phyloP scores from a whole-genome alignment of 805 yeast genomes.

The Myxozyma lipomycoides region DNA sequence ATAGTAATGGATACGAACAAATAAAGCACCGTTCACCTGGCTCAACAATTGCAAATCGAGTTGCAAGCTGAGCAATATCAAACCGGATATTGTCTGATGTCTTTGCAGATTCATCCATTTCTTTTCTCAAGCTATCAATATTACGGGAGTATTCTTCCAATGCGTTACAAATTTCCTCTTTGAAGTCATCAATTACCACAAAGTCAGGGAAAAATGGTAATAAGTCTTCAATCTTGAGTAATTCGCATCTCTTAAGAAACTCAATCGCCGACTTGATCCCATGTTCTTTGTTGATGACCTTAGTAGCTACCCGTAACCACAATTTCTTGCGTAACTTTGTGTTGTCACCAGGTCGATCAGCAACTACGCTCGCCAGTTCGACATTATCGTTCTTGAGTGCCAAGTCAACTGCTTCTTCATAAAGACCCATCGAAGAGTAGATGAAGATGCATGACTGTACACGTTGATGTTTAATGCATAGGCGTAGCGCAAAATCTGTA shows the following conservation, averaged over 20 bases:
- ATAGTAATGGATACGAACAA: conserved; percentile 66
- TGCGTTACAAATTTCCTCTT: conserved; percentile 77
- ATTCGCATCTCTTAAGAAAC: conserved; percentile 33
- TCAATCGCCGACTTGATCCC: conserved; percentile 36
- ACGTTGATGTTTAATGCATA: conserved; percentile 59
- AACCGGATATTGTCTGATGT: conserved; percentile 56
- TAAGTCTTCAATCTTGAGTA: conserved; percentile 66
- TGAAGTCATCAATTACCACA: conserved; percentile 73
- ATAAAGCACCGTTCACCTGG: conserved; percentile 79
- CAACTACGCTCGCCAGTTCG: conserved; percentile 55
- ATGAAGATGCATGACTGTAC: conserved; percentile 66
- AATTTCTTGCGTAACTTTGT: conserved; percentile 58
- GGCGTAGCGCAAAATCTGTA: conserved; percentile 66
- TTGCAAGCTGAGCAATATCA: conserved; percentile 51
- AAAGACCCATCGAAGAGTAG: conserved; percentile 62
- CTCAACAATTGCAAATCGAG: conserved; percentile 62
- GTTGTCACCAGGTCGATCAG: conserved; percentile 52
- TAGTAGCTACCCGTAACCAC: conserved; percentile 65
- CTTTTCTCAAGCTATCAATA: conserved; percentile 62
- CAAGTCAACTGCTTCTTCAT: conserved; percentile 74
- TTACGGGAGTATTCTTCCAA: conserved; percentile 65
- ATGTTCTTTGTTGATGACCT: conserved; percentile 39
- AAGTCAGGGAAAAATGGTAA: conserved; percentile 82
- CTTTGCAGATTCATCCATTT: conserved; percentile 67
- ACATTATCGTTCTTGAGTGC: conserved; percentile 61